phyloP scores from a whole-genome alignment of 495 filamentous ascomycete genomes.

The Barbatosphaeria neglecta region DNA sequence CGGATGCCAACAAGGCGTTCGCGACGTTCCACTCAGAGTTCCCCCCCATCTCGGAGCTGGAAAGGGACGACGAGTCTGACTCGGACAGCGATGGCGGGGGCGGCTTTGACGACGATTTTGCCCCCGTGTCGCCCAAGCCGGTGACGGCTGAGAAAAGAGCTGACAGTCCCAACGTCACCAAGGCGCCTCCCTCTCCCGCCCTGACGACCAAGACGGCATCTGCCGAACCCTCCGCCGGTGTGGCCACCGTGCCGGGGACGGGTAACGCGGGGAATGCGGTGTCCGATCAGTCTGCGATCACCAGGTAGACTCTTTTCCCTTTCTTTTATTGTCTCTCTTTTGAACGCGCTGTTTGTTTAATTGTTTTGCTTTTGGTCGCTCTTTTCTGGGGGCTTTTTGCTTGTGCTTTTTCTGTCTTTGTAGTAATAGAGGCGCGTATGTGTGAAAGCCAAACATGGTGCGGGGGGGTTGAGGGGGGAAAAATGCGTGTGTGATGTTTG shows the following conservation, averaged over 20 bases:
- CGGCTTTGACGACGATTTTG: slow-evolving; percentile 90
- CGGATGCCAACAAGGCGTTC: slow-evolving; percentile 31
- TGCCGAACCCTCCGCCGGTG: slow-evolving; percentile 3
- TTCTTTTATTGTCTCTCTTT: slow-evolving; percentile 1
- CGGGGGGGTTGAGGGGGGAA: no score
- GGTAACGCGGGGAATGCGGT: slow-evolving; percentile 4
- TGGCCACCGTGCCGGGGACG: no score
- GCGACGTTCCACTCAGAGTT: slow-evolving; percentile 56
- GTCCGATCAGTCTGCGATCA: slow-evolving; percentile 5
- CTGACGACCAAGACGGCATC: slow-evolving; percentile 10
- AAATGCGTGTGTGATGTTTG: no score
- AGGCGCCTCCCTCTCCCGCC: slow-evolving; percentile 10
- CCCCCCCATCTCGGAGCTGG: slow-evolving; percentile 81
- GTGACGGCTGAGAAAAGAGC: slow-evolving; percentile 20
- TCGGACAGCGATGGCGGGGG: slow-evolving; percentile 57
- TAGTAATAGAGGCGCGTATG: no score
- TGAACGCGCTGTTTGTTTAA: no score
- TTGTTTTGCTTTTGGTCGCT: no score
- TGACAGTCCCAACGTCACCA: slow-evolving; percentile 3
- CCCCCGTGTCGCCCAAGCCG: slow-evolving; percentile 52
- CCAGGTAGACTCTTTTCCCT: slow-evolving; percentile 9
- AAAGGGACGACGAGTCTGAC: slow-evolving; percentile 66
- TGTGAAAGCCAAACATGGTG: no score
- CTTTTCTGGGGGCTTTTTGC: no score
- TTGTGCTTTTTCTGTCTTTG: no score